Base-by-base conservation (phyloP, 1,284 basidiomycete genomes). In the Fereydounia khargensis region DNA sequence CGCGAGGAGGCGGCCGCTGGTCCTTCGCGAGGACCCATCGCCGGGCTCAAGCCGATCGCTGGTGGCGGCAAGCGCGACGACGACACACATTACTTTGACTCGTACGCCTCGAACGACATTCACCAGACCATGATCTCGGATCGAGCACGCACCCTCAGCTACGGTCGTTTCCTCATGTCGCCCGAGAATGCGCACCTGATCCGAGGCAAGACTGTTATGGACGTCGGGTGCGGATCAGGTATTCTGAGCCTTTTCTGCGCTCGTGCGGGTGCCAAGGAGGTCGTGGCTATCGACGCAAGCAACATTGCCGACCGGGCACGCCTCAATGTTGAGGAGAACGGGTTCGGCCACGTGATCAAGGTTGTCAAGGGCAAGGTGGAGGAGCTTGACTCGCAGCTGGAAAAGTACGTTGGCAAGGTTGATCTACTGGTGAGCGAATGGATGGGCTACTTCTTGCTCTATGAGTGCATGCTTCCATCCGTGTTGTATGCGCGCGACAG, bases 391-490 rank as follows among this genome's bases (percentile, higher is more conserved):
- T 78, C 88, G 9, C 76, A 77, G 0, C 85, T 88, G 3, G 83
- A 85, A 19, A 83, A 78, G 21, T 79, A 86, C 35, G 80, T 83
- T 13, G 70, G 66, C 3, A 81, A 88, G 39, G 91, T 97, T 25
- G 92, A 97, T 74, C 82, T 97, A 40, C 91, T 98, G 73, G 81
- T 97, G 39, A 91, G 88, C 22, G 94, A 98, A 77, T 98, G 94
- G 94, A 97, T 97, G 94, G 70, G 60, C 45, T 76, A 70, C 56
- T 74, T 69, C 32, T 58, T 76, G 19, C 81, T 95, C 18, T 97
- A 97, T 77, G 94, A 98, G 77, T 89, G 87, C 35, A 97, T 97
- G 94, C 82, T 97, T 19, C 92, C 96, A 75, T 95, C 91, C 0
- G 94, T 97, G 6, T 79, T 98, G 9, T 79, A 80, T 46, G 92